Base-by-base conservation (phyloP, 140 eudicot genomes). In the Flaveria floridana region DNA sequence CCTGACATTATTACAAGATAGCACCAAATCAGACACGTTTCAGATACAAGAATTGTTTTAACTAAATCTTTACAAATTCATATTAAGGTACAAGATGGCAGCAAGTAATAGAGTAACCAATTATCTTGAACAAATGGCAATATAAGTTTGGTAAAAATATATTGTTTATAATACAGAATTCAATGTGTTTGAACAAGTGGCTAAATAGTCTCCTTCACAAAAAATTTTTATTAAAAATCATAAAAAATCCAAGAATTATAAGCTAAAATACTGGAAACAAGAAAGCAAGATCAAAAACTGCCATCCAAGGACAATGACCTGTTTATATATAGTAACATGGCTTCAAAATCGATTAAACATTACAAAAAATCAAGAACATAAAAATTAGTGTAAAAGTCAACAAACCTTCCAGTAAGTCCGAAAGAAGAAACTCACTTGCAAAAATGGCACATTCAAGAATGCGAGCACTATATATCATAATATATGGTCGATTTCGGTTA, bases 1-100 rank as follows among this genome's bases (percentile, higher is more conserved):
- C 97, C 96, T 88, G 67, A 13, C 30, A 83, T 77, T 48, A 62
- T 37, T 55, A 57, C 10, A 64, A 6, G 64, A 65, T 53, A 81
- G 37, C 63, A 81, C 53, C 42, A 52, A 51, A n/a, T 79, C 69
- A 78, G 82, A 52, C 74, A 72, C 39, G 44, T 37, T 69, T 21
- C 34, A 56, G 34, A 55, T 12, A 66, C 26, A 42, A 65, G 15
- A 28, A n/a, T 34, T 51, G 50, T 75, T 30, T 4, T 42, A 30
- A 50, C 2, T 34, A 19, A 41, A 23, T 37, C 55, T 3, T 34
- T 3, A 5, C 7, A 28, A 34, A 34, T 28, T 28, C 34, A 28
- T 28, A 28, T 50, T 37, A 34, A 55, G 63, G 62, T 52, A 70
- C 34, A 19, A 71, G 47, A 30, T 28, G 46, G 68, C 67, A 61